Percentiles rank a stretch among this genome's conserved stretches.
Evolutionary conservation across 176 grass and related monocot genomes (phyloP).

Genomic region (Alopecurus myosuroides): DNA sequence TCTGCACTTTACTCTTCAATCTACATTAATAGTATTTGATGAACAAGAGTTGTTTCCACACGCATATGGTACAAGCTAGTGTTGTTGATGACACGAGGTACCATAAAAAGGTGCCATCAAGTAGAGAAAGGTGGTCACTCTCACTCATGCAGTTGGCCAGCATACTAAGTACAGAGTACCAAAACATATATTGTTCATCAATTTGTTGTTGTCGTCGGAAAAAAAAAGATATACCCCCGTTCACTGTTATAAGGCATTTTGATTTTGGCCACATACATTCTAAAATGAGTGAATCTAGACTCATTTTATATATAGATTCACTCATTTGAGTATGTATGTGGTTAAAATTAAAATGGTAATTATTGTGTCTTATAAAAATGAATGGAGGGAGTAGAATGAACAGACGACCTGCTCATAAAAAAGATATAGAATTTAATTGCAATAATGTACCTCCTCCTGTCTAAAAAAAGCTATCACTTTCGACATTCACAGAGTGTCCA

Average conservation of each 20-base stretch:
- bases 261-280: too few relatives aligned
- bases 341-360: too few relatives aligned
- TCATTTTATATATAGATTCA: too few relatives aligned
- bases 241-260: too few relatives aligned
- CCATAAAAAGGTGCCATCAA: slow-evolving; percentile 30
- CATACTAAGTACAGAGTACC: slow-evolving; percentile 24
- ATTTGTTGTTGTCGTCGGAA: not conserved
- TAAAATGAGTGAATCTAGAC: too few relatives aligned
- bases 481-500: not conserved
- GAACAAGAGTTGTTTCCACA: slow-evolving; percentile 19
- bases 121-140: slow-evolving; percentile 22
- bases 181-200: slow-evolving; percentile 14
- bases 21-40: slow-evolving; percentile 17
- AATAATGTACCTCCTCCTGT: not conserved
- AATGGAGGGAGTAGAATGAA: too few relatives aligned
- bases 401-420: not conserved
- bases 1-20: slow-evolving; percentile 12
- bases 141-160: slow-evolving; percentile 23
- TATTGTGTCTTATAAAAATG: too few relatives aligned
- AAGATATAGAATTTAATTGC: too few relatives aligned
- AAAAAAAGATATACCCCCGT: not conserved
- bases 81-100: slow-evolving; percentile 3
- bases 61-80: slow-evolving; percentile 8
- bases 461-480: not conserved
- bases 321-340: too few relatives aligned